Evolutionary conservation across 768 basidiomycete species (phyloP).

Genomic region (Gloeopeniophorella convolvens): DNA sequence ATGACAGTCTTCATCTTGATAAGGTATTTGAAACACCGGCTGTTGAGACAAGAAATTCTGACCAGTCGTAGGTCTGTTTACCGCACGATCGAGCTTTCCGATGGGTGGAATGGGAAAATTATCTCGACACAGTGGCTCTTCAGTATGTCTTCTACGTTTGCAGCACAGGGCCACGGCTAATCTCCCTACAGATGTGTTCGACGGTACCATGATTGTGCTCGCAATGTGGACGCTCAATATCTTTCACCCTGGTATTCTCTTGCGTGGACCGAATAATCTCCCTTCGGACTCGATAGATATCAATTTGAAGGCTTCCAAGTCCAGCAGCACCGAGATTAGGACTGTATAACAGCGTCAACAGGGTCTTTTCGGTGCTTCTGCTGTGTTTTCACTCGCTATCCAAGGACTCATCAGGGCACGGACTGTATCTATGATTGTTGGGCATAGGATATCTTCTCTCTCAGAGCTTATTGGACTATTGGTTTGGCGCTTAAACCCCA

Average conservation of each 20-base stretch:
- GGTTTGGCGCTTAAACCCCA: too few species aligned
- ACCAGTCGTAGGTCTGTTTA: constrained; percentile 8
- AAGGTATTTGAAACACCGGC: neutral
- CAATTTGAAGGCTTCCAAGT: neutral
- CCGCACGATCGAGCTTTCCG: constrained; percentile 11
- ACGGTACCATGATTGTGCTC: constrained; percentile 12
- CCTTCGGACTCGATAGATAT: neutral
- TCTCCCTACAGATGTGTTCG: constrained; percentile 11
- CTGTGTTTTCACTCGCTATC: too few species aligned
- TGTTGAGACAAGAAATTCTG: neutral
- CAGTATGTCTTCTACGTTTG: constrained; percentile 1
- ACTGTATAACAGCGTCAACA: too few species aligned
- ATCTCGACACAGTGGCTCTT: constrained; percentile 13
- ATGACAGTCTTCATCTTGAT: constrained; percentile 15
- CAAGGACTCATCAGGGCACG: too few species aligned
- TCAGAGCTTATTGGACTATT: too few species aligned
- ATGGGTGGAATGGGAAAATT: constrained; percentile 13
- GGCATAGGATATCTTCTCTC: neutral
- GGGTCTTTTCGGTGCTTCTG: neutral
- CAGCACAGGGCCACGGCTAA: neutral
- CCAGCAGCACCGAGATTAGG: neutral
- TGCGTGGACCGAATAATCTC: neutral
- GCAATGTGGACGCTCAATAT: constrained; percentile 14
- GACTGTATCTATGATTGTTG: too few species aligned
- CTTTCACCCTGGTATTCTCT: constrained; percentile 11